These are phyloP conservation scores for Salisapilia sapeloensis DNA, from an alignment of 352 stramenopile genomes.

Conservation along the genomic window DNA sequence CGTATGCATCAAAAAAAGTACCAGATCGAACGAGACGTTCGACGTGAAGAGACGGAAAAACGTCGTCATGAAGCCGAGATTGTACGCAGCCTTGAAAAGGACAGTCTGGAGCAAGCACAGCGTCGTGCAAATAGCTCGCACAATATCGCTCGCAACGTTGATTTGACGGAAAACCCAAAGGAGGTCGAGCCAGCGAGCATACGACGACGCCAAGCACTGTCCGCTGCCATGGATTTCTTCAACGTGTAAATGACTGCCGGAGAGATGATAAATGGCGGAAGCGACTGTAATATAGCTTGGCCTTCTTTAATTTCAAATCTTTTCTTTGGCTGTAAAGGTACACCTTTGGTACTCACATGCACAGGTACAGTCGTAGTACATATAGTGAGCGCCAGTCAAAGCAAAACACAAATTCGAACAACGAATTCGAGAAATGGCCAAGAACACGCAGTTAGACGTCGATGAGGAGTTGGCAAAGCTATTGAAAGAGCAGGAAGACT, in stretches of 20 bases:
- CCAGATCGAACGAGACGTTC: slow-evolving; percentile 72
- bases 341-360: too few species aligned
- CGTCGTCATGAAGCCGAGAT: slow-evolving; percentile 75
- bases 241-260: slow-evolving; percentile 55
- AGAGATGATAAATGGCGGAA: too few species aligned
- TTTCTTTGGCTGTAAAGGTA: too few species aligned
- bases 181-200: slow-evolving; percentile 60
- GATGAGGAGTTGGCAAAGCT: slow-evolving; percentile 65
- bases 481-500: slow-evolving; percentile 66
- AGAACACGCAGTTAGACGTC: slow-evolving; percentile 29
- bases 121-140: slow-evolving; percentile 9
- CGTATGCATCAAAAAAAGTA: slow-evolving; percentile 85
- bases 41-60: slow-evolving; percentile 73
- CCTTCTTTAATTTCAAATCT: too few species aligned
- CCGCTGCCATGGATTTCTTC: slow-evolving; percentile 77
- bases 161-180: slow-evolving; percentile 68
- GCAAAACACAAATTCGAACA: too few species aligned
- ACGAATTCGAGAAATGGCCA: too few species aligned
- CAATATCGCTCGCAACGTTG: slow-evolving; percentile 16
- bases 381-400: too few species aligned
- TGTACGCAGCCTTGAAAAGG: slow-evolving; percentile 59
- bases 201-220: slow-evolving; percentile 56
- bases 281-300: too few species aligned
- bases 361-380: too few species aligned
- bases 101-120: too few species aligned